These are phyloP conservation scores for Xylariaceae sp. DNA, from an alignment of 2,329 filamentous ascomycete genomes.

Conservation along the genomic window DNA sequence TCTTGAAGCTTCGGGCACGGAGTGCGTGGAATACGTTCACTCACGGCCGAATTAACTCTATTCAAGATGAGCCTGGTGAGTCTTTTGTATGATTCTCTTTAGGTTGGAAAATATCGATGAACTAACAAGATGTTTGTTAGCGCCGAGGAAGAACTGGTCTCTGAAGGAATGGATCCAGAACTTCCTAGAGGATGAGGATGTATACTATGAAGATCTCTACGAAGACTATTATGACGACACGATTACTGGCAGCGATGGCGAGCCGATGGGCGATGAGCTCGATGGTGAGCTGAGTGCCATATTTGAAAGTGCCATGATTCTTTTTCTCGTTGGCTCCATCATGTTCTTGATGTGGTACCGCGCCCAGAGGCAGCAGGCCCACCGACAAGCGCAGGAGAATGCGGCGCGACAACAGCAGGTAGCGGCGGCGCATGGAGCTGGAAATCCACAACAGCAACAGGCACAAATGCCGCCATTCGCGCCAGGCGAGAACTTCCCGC, in stretches of 20 bases:
- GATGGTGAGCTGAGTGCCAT: conserved; percentile 69
- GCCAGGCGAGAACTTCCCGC: conserved; percentile 56
- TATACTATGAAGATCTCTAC: conserved; percentile 58
- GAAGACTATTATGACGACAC: conserved; percentile 52
- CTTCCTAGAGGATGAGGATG: conserved; percentile 68
- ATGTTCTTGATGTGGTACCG: conserved; percentile 77
- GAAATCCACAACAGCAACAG: conserved; percentile 20
- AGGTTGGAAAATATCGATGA: not conserved
- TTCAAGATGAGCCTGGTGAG: conserved; percentile 81
- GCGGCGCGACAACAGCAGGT: conserved; percentile 19
- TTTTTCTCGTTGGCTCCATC: conserved; percentile 68
- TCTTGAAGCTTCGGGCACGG: conserved; percentile 76
- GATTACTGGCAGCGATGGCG: conserved; percentile 51
- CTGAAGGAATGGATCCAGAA: conserved; percentile 81
- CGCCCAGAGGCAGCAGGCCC: conserved; percentile 60
- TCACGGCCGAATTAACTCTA: conserved; percentile 84
- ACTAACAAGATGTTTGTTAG: conserved; percentile 46
- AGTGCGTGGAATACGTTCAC: conserved; percentile 95
- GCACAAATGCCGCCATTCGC: conserved; percentile 29
- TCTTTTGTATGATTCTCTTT: conserved; percentile 9
- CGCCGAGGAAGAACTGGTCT: conserved; percentile 66
- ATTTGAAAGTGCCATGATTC: conserved; percentile 77
- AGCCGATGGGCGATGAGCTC: conserved; percentile 52
- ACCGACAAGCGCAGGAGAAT: conserved; percentile 34
- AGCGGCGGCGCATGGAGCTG: conserved; percentile 13